A percentile compares a stretch with the other conserved stretches of the same genome.
phyloP scores from a whole-genome alignment of 2,329 filamentous ascomycete genomes.

The Paraphaeosphaeria sporulosa region DNA sequence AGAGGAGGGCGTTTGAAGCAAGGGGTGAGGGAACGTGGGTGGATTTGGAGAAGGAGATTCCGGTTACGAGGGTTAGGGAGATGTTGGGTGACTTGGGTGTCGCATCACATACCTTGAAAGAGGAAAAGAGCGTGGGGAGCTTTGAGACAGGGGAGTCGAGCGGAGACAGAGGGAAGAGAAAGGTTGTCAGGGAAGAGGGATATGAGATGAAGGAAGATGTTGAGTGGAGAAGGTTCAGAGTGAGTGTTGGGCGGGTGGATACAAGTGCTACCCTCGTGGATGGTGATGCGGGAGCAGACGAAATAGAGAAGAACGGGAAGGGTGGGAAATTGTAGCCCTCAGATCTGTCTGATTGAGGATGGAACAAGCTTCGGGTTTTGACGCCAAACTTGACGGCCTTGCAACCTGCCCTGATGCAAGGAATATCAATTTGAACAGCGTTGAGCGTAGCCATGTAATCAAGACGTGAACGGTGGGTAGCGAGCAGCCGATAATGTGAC shows the following conservation, averaged over 20 bases:
- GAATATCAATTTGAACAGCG: too few species aligned
- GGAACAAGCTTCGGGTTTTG: not conserved
- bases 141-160: not conserved
- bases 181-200: not conserved
- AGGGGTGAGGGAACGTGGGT: conserved; percentile 23
- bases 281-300: not conserved
- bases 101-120: not conserved
- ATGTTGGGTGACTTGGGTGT: conserved; percentile 16
- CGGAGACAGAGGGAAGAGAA: not conserved
- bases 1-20: conserved; percentile 34
- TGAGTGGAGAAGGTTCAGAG: not conserved
- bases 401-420: too few species aligned
- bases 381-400: too few species aligned
- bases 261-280: conserved; percentile 3
- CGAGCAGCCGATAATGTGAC: too few species aligned
- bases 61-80: conserved; percentile 18
- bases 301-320: not conserved
- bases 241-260: conserved; percentile 11
- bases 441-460: too few species aligned
- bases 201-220: not conserved
- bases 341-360: not conserved
- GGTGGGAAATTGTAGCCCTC: not conserved
- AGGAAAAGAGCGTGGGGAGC: not conserved
- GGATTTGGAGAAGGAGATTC: conserved; percentile 25
- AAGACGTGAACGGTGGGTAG: too few species aligned